A percentile compares a stretch with the other conserved stretches of the same genome.
Conservation (phyloP, 495 filamentous ascomycete genomes). For the Aspergillus coremiiformis region DNA sequence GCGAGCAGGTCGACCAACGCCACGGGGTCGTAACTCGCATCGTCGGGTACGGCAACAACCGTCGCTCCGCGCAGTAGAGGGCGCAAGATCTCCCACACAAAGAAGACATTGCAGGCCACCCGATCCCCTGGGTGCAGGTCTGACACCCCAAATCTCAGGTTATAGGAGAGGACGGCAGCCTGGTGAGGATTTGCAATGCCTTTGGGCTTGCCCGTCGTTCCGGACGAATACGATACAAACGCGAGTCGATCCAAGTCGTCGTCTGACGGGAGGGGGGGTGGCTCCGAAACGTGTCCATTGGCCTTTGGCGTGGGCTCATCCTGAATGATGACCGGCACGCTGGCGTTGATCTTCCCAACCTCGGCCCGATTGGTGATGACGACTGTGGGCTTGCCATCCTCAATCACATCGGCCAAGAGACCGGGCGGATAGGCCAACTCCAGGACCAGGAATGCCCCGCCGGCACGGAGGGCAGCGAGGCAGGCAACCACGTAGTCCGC, state of each 20-base stretch:
- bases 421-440: conserved; percentile 62
- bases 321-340: conserved; percentile 48
- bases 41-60: conserved; percentile 57
- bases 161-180: conserved; percentile 57
- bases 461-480: conserved; percentile 57
- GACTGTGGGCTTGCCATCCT: conserved; percentile 55
- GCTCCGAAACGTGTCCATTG: conserved; percentile 32
- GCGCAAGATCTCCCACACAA: conserved; percentile 66
- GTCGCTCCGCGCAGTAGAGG: conserved; percentile 62
- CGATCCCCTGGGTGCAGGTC: conserved; percentile 57
- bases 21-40: conserved; percentile 60
- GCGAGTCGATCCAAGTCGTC: conserved; percentile 57
- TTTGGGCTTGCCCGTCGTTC: conserved; percentile 62
- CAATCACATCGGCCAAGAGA: conserved; percentile 57
- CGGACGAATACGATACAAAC: conserved; percentile 61
- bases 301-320: conserved; percentile 36
- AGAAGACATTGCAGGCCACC: conserved; percentile 68
- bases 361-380: conserved; percentile 52
- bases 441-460: conserved; percentile 62
- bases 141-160: conserved; percentile 54
- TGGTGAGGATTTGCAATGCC: conserved; percentile 63
- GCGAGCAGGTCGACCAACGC: conserved; percentile 57
- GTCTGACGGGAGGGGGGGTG: conserved; percentile 41
- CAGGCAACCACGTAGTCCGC: conserved; percentile 65
- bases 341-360: conserved; percentile 47